Evolutionary conservation across 2,329 filamentous ascomycete genomes (phyloP).

Genomic region (Aspergillus pseudotamarii): DNA sequence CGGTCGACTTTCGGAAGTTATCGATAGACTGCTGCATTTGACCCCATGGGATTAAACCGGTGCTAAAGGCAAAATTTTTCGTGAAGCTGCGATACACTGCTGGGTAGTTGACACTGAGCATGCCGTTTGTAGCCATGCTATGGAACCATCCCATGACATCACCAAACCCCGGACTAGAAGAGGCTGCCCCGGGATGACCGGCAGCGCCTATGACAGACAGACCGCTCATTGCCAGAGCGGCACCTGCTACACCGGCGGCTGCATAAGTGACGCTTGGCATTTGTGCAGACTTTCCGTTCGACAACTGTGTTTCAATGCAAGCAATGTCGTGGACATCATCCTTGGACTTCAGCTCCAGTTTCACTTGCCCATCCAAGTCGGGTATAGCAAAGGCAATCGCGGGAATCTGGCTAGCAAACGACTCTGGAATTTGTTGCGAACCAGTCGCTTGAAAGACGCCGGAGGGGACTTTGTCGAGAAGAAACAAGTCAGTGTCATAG

Average conservation of each 20-base stretch:
- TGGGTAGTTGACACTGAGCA: constrained; percentile 90
- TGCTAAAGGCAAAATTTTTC: constrained; percentile 92
- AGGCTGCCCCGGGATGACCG: constrained; percentile 61
- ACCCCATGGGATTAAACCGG: constrained; percentile 81
- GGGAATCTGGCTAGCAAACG: constrained; percentile 76
- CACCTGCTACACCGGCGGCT: constrained; percentile 82
- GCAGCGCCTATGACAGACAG: constrained; percentile 68
- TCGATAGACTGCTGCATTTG: constrained; percentile 81
- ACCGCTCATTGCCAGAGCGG: constrained; percentile 73
- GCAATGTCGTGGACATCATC: constrained; percentile 68
- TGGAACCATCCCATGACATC: constrained; percentile 91
- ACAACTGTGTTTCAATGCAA: constrained; percentile 79
- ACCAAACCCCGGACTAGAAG: constrained; percentile 78
- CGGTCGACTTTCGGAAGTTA: constrained; percentile 75
- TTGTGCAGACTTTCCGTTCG: constrained; percentile 82
- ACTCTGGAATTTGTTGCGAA: constrained; percentile 68
- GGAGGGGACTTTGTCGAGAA: constrained; percentile 61
- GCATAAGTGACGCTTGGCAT: constrained; percentile 79
- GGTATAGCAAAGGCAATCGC: constrained; percentile 87
- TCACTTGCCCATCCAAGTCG: constrained; percentile 85
- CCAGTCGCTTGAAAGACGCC: constrained; percentile 75
- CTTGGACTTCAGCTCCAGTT: constrained; percentile 69
- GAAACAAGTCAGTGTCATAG: constrained; percentile 24
- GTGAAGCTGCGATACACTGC: constrained; percentile 84
- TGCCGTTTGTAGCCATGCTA: constrained; percentile 90